Base-by-base conservation (phyloP, 2,329 filamentous ascomycete genomes). In the Triangularia verruculosa region DNA sequence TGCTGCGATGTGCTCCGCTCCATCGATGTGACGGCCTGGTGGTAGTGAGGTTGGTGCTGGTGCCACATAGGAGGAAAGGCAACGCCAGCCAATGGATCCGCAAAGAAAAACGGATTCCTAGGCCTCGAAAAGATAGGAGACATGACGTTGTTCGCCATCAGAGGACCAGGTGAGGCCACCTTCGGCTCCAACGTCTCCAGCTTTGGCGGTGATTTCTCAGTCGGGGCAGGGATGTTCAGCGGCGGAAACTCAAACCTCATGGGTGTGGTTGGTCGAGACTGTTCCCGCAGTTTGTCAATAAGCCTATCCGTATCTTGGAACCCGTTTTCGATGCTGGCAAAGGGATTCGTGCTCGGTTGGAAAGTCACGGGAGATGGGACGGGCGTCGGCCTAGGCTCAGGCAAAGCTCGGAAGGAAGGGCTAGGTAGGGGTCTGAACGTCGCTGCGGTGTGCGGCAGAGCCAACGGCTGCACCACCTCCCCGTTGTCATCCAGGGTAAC, bases 271-370 rank as follows among this genome's bases (percentile, higher is more conserved):
- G 56, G 24, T 0, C 52, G 13, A 4, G 58, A 39, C 4, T 61
- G 30, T 15, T 64, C 59, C 25, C 65, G 61, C 6, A 39, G 30
- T 28, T 62, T 62, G 12, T 66, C 66, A 17, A 69, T 69, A 22
- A 68, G 62, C 5, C 65, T 64, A 51, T 69, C 68, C n/a, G 68
- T 69, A 11, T 67, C 64, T 15, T 60, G 62, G 62, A 69, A 69
- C 27, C 65, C 66, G 28, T 61, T 51, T 25, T 64, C 43, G 24
- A 69, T 32, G 5, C 57, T 5, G 6, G 22, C 7, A 20, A 3
- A 3, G 51, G 52, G n/a, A 15, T 63, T 57, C 17, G 17, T 12
- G 17, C 32, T 24, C 15, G 15, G 32, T 7, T 47, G 11, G 17
- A 24, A 60, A n/a, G 20, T 17, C 34, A 51, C 11, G 1, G 57